Evolutionary conservation across 164 flowering plant species (phyloP).

Genomic region (Malania oleifera): DNA sequence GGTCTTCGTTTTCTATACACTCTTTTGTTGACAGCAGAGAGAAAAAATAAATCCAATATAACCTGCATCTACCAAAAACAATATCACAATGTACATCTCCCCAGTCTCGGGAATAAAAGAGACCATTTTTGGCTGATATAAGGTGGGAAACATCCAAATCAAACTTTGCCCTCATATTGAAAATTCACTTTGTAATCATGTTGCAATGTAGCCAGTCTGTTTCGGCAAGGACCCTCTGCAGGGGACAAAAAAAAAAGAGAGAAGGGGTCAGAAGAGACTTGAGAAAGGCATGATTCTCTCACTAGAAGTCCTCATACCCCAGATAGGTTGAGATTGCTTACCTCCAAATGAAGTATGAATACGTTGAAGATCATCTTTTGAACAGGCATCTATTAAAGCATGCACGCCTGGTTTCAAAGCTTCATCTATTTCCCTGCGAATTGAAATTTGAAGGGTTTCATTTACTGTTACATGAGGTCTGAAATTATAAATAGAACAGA

Average conservation of each 20-base stretch:
- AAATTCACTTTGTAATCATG: constrained; percentile 74
- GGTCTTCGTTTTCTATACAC: too few relatives aligned
- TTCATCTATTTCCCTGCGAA: constrained; percentile 82
- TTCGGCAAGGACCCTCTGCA: constrained; percentile 94
- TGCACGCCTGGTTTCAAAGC: constrained; percentile 83
- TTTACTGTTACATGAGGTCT: too few relatives aligned
- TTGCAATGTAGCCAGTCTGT: constrained; percentile 57
- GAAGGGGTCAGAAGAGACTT: constrained; percentile 1
- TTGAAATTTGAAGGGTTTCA: neutral
- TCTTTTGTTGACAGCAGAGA: too few relatives aligned
- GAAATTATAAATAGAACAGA: neutral
- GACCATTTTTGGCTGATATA: too few relatives aligned
- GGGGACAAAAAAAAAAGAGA: constrained; percentile 3
- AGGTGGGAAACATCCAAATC: too few relatives aligned
- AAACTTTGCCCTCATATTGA: constrained; percentile 84
- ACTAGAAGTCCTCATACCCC: neutral
- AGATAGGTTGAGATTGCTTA: constrained; percentile 17
- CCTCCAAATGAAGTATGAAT: constrained; percentile 86
- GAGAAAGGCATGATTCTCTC: constrained; percentile 5
- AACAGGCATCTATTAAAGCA: constrained; percentile 80
- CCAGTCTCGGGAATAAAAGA: too few relatives aligned
- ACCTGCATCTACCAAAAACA: too few relatives aligned
- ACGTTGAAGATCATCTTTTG: constrained; percentile 73
- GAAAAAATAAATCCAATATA: too few relatives aligned
- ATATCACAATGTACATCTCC: too few relatives aligned